Base-by-base conservation (phyloP, 371 early-diverging fungal genomes). In the Mortierella sp. region DNA sequence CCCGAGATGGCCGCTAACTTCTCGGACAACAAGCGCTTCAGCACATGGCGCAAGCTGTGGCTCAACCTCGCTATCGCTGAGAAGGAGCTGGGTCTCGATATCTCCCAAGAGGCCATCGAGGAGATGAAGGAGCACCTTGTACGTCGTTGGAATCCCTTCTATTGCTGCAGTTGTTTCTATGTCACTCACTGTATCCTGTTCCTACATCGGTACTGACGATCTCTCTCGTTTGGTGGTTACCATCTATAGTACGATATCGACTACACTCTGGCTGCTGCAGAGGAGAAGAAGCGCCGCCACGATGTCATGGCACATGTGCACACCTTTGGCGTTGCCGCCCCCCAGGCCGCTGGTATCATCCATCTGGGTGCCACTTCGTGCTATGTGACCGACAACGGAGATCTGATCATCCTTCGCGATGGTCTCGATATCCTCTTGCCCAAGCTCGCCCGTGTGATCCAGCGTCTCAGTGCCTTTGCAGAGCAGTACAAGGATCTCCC, bases 241-340 rank as follows among this genome's bases (percentile, higher is more conserved):
- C 19, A 19, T 53, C 22, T 49, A n/a, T 65, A 82, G 78, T 80
- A 81, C 71, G 88, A 94, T 72, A 96, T 96, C 79, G 98, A 98
- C 84, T 98, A 94, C 76, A 85, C 70, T 40, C 71, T 95, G 56
- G 97, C 96, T 54, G 92, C 91, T 51, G 92, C 83, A 39, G 98
- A 98, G 81, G 98, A 98, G 80, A 92, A 93, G 88, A 88, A 89
- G 66, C 89, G 97, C 45, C 89, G 98, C 41, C 98, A 98, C 83
- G 98, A 98, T 80, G 98, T 98, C 34, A 98, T 98, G 98, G 97
- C 96, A 25, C 96, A 96, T 62, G 95, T 95, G n/a, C 96, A 97
- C 79, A 92, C 96, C 8, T 98, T 95, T 84, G 97, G 97, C 34
- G 82, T 93, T 8, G 95, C 90, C 19, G 91, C 91, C 55, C 98